Percentiles rank a stretch among this genome's conserved stretches.
Evolutionary conservation across 305 asterid species (phyloP).

Genomic region (Fraxinus platypoda): DNA sequence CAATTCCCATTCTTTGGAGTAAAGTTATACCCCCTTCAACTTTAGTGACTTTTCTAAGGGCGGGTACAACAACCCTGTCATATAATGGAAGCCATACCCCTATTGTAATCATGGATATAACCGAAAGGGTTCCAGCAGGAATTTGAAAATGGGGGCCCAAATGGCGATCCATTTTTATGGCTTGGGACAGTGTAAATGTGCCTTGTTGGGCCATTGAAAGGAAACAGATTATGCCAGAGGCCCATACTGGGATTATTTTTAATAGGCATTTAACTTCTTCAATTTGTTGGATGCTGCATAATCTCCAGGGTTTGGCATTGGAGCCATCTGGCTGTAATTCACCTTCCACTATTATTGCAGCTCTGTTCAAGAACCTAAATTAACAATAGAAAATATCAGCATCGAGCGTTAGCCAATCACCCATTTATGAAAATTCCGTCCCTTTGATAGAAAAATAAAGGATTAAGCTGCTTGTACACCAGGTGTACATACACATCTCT

Average conservation of each 20-base stretch:
- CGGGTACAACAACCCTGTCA: conserved; percentile 63
- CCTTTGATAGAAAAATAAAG: too few relatives aligned
- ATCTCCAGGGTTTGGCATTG: conserved; percentile 46
- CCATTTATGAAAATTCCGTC: not conserved
- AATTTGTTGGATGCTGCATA: conserved; percentile 56
- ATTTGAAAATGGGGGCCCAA: conserved; percentile 55
- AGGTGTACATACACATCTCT: too few relatives aligned
- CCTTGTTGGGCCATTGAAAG: conserved; percentile 62
- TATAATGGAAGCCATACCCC: conserved; percentile 69
- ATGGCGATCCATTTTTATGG: conserved; percentile 70
- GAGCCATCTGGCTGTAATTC: conserved; percentile 48
- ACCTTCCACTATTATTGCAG: conserved; percentile 56
- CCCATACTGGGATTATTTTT: conserved; percentile 69
- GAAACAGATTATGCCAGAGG: conserved; percentile 64
- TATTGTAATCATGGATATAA: conserved; percentile 67
- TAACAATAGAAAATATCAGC: not conserved
- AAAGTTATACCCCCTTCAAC: conserved; percentile 71
- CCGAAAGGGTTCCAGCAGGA: conserved; percentile 56
- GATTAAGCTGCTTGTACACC: too few relatives aligned
- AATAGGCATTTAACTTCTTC: conserved; percentile 75
- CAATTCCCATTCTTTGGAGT: conserved; percentile 77
- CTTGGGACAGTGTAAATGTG: conserved; percentile 68
- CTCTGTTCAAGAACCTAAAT: conserved; percentile 60
- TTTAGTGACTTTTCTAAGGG: conserved; percentile 37
- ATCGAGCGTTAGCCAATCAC: not conserved